These are phyloP conservation scores for Herpetomonas samuelpessoai DNA, from an alignment of 208 protist genomes.

Conservation along the genomic window DNA sequence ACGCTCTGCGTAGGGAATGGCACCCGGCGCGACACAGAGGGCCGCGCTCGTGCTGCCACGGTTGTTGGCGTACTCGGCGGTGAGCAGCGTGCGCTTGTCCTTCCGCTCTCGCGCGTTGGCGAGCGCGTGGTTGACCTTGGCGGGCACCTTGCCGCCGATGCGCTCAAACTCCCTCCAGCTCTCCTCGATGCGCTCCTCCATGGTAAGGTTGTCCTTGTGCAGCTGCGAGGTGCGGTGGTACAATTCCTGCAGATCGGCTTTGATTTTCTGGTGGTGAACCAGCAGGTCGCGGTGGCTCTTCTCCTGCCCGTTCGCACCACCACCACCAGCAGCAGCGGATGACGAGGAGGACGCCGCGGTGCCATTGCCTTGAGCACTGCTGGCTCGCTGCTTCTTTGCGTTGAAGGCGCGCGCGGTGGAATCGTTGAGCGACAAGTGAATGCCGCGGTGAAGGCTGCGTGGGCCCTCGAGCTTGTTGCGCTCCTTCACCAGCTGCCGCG, in stretches of 20 bases:
- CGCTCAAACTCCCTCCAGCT: constrained; percentile 79
- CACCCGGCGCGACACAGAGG: constrained; percentile 49
- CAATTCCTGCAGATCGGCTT: constrained; percentile 73
- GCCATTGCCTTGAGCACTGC: no score
- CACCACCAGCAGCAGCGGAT: no score
- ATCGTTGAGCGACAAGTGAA: constrained; percentile 72
- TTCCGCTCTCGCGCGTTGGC: not conserved
- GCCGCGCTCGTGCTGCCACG: constrained; percentile 17
- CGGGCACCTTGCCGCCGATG: constrained; percentile 68
- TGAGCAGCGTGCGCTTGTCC: not conserved
- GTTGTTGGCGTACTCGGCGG: not conserved
- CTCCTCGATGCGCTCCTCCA: constrained; percentile 88
- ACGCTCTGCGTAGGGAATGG: constrained; percentile 60
- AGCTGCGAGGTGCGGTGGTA: constrained; percentile 77
- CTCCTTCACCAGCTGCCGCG: constrained; percentile 60
- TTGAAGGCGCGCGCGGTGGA: constrained; percentile 39
- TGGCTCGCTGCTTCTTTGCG: constrained; percentile 25
- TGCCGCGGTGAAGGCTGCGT: constrained; percentile 76
- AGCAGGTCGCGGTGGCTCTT: constrained; percentile 64
- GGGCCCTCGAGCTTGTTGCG: constrained; percentile 62
- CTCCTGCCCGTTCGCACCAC: not conserved
- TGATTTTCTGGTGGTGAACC: constrained; percentile 87
- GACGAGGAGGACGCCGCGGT: no score
- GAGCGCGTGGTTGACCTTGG: constrained; percentile 18
- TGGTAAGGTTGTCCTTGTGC: constrained; percentile 68